Conservation (phyloP, 2,329 filamentous ascomycete genomes). For the Ophiostoma pallidulum region DNA sequence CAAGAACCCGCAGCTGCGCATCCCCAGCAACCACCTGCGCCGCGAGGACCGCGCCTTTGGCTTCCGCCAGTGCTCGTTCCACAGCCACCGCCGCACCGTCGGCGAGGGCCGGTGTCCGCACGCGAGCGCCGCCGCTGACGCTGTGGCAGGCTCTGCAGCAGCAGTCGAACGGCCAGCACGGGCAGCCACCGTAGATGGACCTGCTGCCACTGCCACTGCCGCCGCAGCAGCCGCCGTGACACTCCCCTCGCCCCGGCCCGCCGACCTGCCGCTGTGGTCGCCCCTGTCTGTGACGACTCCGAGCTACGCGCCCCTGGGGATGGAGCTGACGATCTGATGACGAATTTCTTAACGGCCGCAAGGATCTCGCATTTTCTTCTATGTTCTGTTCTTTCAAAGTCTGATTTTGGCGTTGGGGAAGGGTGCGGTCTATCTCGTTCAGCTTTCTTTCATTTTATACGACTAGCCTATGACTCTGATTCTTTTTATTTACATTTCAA, state of each 20-base stretch:
- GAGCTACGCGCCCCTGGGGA: conserved; percentile 12
- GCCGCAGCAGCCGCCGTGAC: too few relatives aligned
- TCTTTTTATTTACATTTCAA: too few relatives aligned
- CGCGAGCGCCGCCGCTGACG: background rate
- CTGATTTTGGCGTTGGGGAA: too few relatives aligned
- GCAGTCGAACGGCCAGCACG: too few relatives aligned
- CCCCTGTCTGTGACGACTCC: conserved; percentile 6
- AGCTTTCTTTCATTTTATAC: background rate
- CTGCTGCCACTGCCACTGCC: too few relatives aligned
- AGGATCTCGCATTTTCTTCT: background rate
- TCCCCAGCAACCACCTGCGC: conserved; percentile 45
- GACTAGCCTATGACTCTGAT: too few relatives aligned
- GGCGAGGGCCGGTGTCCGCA: conserved; percentile 47
- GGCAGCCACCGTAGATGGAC: too few relatives aligned
- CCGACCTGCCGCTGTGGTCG: conserved; percentile 12
- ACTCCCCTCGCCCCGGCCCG: too few relatives aligned
- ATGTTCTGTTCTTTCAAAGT: conserved; percentile 20
- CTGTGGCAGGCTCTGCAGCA: background rate
- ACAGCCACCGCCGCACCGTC: conserved; percentile 45
- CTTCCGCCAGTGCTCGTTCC: conserved; percentile 53
- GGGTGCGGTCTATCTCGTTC: background rate
- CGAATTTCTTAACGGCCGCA: background rate
- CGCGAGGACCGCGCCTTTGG: conserved; percentile 50
- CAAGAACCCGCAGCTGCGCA: conserved; percentile 52
- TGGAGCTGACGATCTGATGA: conserved; percentile 13